Conservation (phyloP, 345 rosid species). For the Eucalyptus pauciflora region DNA sequence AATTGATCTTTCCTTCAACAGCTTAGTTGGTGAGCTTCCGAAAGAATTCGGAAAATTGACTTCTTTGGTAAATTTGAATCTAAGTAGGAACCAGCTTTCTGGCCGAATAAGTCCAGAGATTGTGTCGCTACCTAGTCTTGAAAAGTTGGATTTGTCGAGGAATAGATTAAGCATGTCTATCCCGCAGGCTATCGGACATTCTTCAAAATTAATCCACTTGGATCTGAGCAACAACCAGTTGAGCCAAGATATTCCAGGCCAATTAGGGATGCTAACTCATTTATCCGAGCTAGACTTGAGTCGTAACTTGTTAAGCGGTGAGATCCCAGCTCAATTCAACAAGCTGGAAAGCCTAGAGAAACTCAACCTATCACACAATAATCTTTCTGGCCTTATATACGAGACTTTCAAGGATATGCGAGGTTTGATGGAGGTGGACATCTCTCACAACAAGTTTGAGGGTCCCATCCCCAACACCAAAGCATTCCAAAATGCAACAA, state of each 20-base stretch:
- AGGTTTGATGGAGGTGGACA: not conserved
- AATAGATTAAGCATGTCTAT: conserved; percentile 1
- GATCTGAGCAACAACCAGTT: conserved; percentile 20
- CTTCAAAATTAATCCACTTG: conserved; percentile 5
- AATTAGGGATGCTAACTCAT: not conserved
- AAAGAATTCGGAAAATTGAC: not conserved
- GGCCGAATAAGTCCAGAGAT: conserved; percentile 2
- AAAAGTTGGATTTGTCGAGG: conserved; percentile 1
- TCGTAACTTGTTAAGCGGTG: conserved; percentile 3
- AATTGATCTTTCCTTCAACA: not conserved
- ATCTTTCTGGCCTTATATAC: conserved; percentile 13
- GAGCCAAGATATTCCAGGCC: conserved; percentile 1
- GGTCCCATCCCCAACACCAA: conserved; percentile 14
- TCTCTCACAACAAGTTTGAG: conserved; percentile 8
- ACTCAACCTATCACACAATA: conserved; percentile 16
- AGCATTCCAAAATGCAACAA: conserved; percentile 6
- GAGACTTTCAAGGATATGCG: not conserved
- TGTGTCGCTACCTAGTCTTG: not conserved
- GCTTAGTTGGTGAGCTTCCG: not conserved
- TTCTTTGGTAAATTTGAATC: not conserved
- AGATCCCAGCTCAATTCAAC: conserved; percentile 1
- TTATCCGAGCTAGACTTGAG: not conserved
- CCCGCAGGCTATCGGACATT: not conserved
- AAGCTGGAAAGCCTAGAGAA: not conserved
- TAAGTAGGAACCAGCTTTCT: not conserved